These are phyloP conservation scores for Boletus pseudo-olivaceus DNA, from an alignment of 768 basidiomycete genomes.

Conservation along the genomic window DNA sequence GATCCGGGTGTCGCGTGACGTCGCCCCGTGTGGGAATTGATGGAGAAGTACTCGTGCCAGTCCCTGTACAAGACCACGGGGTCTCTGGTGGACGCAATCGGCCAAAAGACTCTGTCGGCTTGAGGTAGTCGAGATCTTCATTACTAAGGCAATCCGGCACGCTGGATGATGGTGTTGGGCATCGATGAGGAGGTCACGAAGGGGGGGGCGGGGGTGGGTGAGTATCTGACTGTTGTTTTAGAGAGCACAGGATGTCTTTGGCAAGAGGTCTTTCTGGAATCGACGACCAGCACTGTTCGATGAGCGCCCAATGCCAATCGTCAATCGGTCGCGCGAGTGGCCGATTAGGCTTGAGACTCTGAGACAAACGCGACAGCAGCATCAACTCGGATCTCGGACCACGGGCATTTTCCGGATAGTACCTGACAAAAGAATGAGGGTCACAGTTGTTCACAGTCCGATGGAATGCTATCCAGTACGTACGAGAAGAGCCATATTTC, in stretches of 20 bases:
- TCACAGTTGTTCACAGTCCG: not conserved
- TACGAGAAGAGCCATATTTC: slow-evolving; percentile 4
- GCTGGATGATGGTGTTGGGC: not conserved
- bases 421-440: not conserved
- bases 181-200: not conserved
- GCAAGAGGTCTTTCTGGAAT: not conserved
- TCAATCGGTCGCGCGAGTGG: slow-evolving; percentile 2
- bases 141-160: not conserved
- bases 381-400: not conserved
- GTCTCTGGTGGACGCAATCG: not conserved
- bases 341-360: not conserved
- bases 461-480: not conserved
- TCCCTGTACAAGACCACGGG: not conserved
- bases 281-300: slow-evolving; percentile 6
- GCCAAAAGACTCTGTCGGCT: not conserved
- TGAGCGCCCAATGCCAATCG: slow-evolving; percentile 1
- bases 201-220: not conserved
- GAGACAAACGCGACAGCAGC: not conserved
- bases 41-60: not conserved
- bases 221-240: not conserved
- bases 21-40: not conserved
- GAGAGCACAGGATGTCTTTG: not conserved
- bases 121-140: too few relatives aligned
- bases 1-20: too few relatives aligned
- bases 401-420: not conserved